phyloP scores from a whole-genome alignment of 2,329 filamentous ascomycete species.

The Zymoseptoria brevis region DNA sequence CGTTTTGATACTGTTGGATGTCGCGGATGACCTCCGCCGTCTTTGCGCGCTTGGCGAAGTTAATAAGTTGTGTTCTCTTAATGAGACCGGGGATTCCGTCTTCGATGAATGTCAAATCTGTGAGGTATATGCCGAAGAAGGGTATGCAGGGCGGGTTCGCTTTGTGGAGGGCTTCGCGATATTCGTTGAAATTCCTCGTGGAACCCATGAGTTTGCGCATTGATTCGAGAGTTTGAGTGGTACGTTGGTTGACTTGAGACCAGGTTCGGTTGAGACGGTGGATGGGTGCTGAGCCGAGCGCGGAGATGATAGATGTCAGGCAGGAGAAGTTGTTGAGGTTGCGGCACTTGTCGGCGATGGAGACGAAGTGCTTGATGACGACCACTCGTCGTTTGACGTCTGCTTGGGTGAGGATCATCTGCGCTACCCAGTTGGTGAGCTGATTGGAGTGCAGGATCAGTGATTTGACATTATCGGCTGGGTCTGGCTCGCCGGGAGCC shows the following conservation, averaged over 20 bases:
- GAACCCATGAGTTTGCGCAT: slow-evolving; percentile 95
- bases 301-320: slow-evolving; percentile 93
- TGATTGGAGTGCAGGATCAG: slow-evolving; percentile 97
- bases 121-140: slow-evolving; percentile 98
- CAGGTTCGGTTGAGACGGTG: slow-evolving; percentile 89
- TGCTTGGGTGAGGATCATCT: slow-evolving; percentile 93
- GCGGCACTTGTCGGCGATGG: slow-evolving; percentile 95
- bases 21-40: slow-evolving; percentile 97
- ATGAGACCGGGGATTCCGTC: slow-evolving; percentile 94
- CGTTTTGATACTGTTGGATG: slow-evolving; percentile 97
- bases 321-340: slow-evolving; percentile 93
- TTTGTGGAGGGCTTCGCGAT: slow-evolving; percentile 83
- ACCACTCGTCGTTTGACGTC: slow-evolving; percentile 94
- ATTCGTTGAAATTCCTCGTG: slow-evolving; percentile 96
- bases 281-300: slow-evolving; percentile 87
- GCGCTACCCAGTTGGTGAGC: slow-evolving; percentile 97
- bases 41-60: slow-evolving; percentile 96
- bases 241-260: slow-evolving; percentile 84
- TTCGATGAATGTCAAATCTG: slow-evolving; percentile 96
- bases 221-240: slow-evolving; percentile 68
- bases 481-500: slow-evolving; percentile 68
- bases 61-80: slow-evolving; percentile 94
- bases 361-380: slow-evolving; percentile 97
- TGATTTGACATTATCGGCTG: slow-evolving; percentile 88
- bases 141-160: slow-evolving; percentile 96